Evolutionary conservation across 202 grass and related monocot genomes (phyloP).

Genomic region (Setaria viridis): DNA sequence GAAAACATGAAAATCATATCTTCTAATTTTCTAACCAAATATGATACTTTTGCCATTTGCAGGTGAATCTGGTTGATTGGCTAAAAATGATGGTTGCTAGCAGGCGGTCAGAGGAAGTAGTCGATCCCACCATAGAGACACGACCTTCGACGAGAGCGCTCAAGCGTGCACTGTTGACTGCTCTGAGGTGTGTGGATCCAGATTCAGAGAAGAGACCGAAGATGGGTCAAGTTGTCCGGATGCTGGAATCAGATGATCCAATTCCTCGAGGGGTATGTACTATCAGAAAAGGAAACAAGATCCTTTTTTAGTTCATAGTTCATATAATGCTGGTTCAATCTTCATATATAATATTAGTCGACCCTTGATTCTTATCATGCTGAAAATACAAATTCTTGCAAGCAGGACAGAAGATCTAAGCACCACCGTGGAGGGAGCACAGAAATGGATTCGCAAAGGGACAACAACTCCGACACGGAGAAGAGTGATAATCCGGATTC

Average conservation of each 20-base stretch:
- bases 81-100: slow-evolving; percentile 97
- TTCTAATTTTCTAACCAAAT: slow-evolving; percentile 27
- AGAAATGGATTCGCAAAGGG: slow-evolving; percentile 72
- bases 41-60: slow-evolving; percentile 36
- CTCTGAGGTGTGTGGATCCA: slow-evolving; percentile 96
- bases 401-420: slow-evolving; percentile 73
- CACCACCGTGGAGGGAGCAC: slow-evolving; percentile 66
- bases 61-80: slow-evolving; percentile 99
- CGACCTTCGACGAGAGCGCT: slow-evolving; percentile 85
- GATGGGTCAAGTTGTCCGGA: slow-evolving; percentile 94
- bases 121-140: slow-evolving; percentile 86
- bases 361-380: background rate
- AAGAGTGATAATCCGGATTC: slow-evolving; percentile 83
- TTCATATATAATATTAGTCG: background rate
- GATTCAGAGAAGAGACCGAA: slow-evolving; percentile 95
- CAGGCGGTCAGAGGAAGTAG: slow-evolving; percentile 91
- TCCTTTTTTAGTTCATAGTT: slow-evolving; percentile 20
- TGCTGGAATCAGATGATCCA: slow-evolving; percentile 90
- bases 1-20: slow-evolving; percentile 5
- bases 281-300: background rate
- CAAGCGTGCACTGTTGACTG: slow-evolving; percentile 86
- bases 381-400: slow-evolving; percentile 26
- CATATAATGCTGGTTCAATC: background rate
- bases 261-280: slow-evolving; percentile 76
- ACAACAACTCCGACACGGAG: slow-evolving; percentile 82